Percentiles rank a stretch among this genome's conserved stretches.
Conservation (phyloP, 169 alveolate genomes). For the Plasmodium coatneyi region DNA sequence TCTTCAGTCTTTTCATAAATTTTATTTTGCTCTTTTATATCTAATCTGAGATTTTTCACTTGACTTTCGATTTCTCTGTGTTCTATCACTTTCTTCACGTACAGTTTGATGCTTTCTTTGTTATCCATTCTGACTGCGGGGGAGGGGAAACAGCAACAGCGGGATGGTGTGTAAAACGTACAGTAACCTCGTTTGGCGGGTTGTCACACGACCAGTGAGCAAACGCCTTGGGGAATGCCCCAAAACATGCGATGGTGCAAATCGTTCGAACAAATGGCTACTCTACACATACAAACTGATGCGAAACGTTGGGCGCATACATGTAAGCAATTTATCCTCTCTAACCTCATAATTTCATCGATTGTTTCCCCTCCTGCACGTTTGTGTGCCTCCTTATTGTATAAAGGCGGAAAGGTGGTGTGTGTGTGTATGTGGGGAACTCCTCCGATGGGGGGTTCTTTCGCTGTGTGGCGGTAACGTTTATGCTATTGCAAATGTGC, state of each 20-base stretch:
- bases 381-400: not conserved
- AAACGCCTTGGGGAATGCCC: not conserved
- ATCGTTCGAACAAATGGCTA: not conserved
- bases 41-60: conserved; percentile 78
- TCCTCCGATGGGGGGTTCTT: not conserved
- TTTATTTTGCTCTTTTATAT: conserved; percentile 85
- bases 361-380: not conserved
- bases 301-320: not conserved
- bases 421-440: not conserved
- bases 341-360: conserved; percentile 35
- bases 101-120: conserved; percentile 58
- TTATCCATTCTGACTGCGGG: conserved; percentile 54
- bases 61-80: conserved; percentile 81
- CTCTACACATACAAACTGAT: not conserved
- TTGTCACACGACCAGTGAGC: not conserved
- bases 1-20: conserved; percentile 96
- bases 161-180: not conserved
- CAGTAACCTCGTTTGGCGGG: not conserved
- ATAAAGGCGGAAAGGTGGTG: not conserved
- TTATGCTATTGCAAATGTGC: not conserved
- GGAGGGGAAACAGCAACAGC: not conserved
- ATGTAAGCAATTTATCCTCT: not conserved
- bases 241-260: not conserved
- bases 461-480: not conserved
- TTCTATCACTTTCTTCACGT: conserved; percentile 81